Percentiles rank a stretch among this genome's conserved stretches.
Conservation (phyloP, 1,139 yeast genomes). For the Insectozyma bohioensis region DNA sequence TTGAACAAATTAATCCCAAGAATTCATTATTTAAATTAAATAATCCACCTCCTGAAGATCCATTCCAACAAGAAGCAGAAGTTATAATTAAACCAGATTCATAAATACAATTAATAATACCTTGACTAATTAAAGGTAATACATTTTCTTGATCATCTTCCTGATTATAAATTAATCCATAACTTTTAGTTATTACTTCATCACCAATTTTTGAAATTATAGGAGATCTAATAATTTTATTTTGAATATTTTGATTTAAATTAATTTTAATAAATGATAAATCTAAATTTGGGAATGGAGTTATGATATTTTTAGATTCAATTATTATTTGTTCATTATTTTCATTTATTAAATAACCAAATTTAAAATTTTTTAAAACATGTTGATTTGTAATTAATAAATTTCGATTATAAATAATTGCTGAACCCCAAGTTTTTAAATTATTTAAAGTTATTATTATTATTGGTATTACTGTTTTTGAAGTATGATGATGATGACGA, state of each 20-base stretch:
- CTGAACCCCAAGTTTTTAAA: constrained; percentile 35
- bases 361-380: constrained; percentile 22
- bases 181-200: constrained; percentile 51
- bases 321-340: too few species aligned
- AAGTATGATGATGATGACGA: background rate
- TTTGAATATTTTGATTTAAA: constrained; percentile 18
- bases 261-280: constrained; percentile 37
- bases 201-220: constrained; percentile 26
- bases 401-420: constrained; percentile 24
- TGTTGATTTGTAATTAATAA: constrained; percentile 38
- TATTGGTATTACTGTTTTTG: background rate
- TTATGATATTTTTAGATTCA: too few species aligned
- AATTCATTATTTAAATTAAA: constrained; percentile 34
- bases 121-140: constrained; percentile 47
- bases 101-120: constrained; percentile 36
- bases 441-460: constrained; percentile 4
- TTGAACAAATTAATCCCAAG: constrained; percentile 63
- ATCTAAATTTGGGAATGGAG: constrained; percentile 36
- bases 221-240: background rate
- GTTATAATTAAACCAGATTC: constrained; percentile 42
- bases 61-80: constrained; percentile 73
- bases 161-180: constrained; percentile 49
- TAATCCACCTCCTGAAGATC: constrained; percentile 73
- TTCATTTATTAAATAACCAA: background rate
- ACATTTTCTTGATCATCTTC: constrained; percentile 14